Conservation (phyloP, 305 asterid species). For the Fraxinus sp. region DNA sequence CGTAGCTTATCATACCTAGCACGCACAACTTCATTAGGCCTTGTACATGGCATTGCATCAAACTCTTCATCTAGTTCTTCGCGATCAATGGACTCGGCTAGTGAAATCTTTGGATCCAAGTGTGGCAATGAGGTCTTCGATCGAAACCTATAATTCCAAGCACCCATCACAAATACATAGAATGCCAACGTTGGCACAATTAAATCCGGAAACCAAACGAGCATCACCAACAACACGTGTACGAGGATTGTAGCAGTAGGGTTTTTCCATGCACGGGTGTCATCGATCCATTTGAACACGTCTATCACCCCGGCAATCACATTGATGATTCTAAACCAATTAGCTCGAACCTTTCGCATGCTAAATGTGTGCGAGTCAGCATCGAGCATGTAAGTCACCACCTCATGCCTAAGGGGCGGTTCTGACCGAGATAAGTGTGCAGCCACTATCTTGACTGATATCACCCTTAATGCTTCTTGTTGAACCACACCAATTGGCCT, state of each 20-base stretch:
- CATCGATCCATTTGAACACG: slow-evolving; percentile 69
- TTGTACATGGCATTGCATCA: slow-evolving; percentile 56
- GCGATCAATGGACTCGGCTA: slow-evolving; percentile 55
- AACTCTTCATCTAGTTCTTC: slow-evolving; percentile 87
- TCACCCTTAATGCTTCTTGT: slow-evolving; percentile 53
- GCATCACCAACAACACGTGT: slow-evolving; percentile 61
- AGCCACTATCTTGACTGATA: slow-evolving; percentile 62
- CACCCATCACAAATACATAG: slow-evolving; percentile 70
- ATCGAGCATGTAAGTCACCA: slow-evolving; percentile 72
- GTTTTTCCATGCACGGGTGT: slow-evolving; percentile 86
- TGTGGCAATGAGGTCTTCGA: slow-evolving; percentile 54
- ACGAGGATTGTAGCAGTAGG: slow-evolving; percentile 71
- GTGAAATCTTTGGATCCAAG: slow-evolving; percentile 61
- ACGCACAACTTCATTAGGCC: slow-evolving; percentile 58
- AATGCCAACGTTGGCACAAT: slow-evolving; percentile 71
- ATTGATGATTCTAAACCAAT: slow-evolving; percentile 70
- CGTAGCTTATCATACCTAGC: slow-evolving; percentile 66
- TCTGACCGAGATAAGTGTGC: slow-evolving; percentile 64
- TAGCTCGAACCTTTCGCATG: slow-evolving; percentile 76
- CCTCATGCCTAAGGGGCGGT: slow-evolving; percentile 76
- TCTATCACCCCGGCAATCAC: slow-evolving; percentile 67
- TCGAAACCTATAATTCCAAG: slow-evolving; percentile 77
- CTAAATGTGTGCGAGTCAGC: slow-evolving; percentile 65
- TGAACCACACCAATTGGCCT: slow-evolving; percentile 71
- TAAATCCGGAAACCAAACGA: slow-evolving; percentile 81